Evolutionary conservation across 192 early-diverging fungal genomes (phyloP).

Genomic region (Backusella parvicylindrica): DNA sequence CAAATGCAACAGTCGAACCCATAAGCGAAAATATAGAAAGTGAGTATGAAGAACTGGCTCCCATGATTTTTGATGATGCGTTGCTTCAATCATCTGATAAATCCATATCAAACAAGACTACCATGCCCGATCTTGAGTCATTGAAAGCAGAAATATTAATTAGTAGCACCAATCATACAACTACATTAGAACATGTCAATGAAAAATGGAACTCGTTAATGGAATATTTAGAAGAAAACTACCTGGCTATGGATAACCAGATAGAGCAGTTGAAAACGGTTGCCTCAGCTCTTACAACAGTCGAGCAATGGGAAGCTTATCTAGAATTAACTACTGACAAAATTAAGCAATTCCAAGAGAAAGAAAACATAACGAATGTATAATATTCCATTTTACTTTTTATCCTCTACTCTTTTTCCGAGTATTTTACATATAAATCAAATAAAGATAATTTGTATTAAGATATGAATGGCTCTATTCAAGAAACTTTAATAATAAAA

Average conservation of each 20-base stretch:
- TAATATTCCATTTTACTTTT: background rate
- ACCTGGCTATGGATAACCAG: background rate
- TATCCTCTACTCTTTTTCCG: background rate
- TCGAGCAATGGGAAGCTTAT: constrained; percentile 5
- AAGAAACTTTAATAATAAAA: background rate
- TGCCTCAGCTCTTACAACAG: background rate
- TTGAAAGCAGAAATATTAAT: background rate
- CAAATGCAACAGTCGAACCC: background rate
- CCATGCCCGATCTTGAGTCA: background rate
- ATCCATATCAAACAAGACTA: background rate
- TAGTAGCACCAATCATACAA: background rate
- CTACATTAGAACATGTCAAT: background rate
- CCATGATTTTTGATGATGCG: background rate
- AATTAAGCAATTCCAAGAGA: background rate
- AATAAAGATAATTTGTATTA: background rate
- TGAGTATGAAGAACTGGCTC: background rate
- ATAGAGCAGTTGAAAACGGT: background rate
- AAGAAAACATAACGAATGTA: background rate
- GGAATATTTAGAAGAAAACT: background rate
- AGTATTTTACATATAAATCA: no score
- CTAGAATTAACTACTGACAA: background rate
- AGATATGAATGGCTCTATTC: background rate
- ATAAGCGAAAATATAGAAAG: background rate
- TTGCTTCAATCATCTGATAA: background rate
- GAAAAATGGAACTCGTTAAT: constrained; percentile 13